phyloP scores from a whole-genome alignment of 306 rosid genomes.

The Notholithocarpus densiflorus region DNA sequence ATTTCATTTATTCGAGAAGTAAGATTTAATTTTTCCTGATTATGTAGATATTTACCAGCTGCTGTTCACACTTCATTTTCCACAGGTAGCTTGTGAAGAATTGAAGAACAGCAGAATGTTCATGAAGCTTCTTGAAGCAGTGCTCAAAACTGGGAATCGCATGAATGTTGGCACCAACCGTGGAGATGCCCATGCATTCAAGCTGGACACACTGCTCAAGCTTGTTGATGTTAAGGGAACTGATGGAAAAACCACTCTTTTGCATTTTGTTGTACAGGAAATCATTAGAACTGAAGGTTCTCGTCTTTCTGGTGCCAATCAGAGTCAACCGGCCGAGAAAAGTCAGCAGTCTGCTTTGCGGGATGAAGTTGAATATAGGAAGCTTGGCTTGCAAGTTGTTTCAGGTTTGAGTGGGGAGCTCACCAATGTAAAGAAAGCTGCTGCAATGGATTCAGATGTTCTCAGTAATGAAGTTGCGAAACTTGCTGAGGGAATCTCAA shows the following conservation, averaged over 20 bases:
- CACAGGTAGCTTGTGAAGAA: slow-evolving; percentile 77
- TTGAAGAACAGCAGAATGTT: slow-evolving; percentile 74
- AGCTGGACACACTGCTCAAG: slow-evolving; percentile 88
- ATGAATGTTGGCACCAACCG: slow-evolving; percentile 93
- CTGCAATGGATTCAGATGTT: slow-evolving; percentile 76
- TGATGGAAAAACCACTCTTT: slow-evolving; percentile 76
- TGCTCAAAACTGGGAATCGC: slow-evolving; percentile 86
- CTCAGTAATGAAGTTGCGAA: slow-evolving; percentile 66
- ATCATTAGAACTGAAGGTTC: slow-evolving; percentile 81
- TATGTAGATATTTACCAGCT: neutral
- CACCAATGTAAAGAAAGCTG: slow-evolving; percentile 72
- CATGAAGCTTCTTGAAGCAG: slow-evolving; percentile 86
- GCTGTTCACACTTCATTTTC: slow-evolving; percentile 18
- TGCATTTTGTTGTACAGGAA: slow-evolving; percentile 91
- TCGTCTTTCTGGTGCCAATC: slow-evolving; percentile 40
- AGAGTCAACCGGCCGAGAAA: slow-evolving; percentile 26
- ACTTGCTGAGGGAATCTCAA: slow-evolving; percentile 59
- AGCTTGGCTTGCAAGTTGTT: slow-evolving; percentile 86
- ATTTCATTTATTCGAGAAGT: neutral
- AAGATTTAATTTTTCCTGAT: neutral
- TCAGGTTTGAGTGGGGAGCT: slow-evolving; percentile 91
- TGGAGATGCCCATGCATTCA: slow-evolving; percentile 90
- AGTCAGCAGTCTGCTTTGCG: slow-evolving; percentile 44
- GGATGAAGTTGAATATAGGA: slow-evolving; percentile 62
- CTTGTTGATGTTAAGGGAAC: slow-evolving; percentile 82